Conservation (phyloP, 495 filamentous ascomycete species). For the Lophiotrema nucula region DNA sequence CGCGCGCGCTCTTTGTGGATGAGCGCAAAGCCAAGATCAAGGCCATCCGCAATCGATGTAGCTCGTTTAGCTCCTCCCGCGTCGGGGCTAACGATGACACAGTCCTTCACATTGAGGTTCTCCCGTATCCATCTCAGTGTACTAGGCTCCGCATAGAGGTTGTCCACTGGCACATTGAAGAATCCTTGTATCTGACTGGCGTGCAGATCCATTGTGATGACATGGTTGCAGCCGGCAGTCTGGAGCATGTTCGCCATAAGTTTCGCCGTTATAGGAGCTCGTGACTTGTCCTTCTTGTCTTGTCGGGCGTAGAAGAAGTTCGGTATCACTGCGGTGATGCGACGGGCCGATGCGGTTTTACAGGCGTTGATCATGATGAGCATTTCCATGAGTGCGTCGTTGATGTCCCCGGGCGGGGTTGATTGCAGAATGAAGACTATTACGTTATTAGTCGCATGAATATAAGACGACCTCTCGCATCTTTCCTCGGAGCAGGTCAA, state of each 20-base stretch:
- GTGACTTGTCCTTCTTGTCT: slow-evolving; percentile 97
- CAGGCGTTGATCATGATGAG: slow-evolving; percentile 99
- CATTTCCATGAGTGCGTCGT: slow-evolving; percentile 97
- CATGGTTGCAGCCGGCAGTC: slow-evolving; percentile 71
- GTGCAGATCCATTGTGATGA: slow-evolving; percentile 59
- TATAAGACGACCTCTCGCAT: too few relatives aligned
- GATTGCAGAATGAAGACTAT: slow-evolving; percentile 98
- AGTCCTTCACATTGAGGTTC: slow-evolving; percentile 76
- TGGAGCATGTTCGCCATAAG: slow-evolving; percentile 98
- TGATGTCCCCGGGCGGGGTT: slow-evolving; percentile 92
- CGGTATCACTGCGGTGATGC: slow-evolving; percentile 89
- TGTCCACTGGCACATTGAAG: slow-evolving; percentile 97
- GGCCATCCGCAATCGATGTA: slow-evolving; percentile 91
- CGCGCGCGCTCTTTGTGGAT: slow-evolving; percentile 97
- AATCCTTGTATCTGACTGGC: slow-evolving; percentile 84
- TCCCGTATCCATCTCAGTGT: slow-evolving; percentile 88
- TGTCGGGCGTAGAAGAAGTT: slow-evolving; percentile 99
- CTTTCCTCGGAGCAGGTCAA: too few relatives aligned
- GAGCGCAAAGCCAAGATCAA: slow-evolving; percentile 93
- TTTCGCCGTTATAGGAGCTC: slow-evolving; percentile 88
- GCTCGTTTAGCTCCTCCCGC: slow-evolving; percentile 95
- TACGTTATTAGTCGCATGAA: too few relatives aligned
- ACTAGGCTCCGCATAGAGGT: slow-evolving; percentile 93
- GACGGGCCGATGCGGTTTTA: slow-evolving; percentile 90
- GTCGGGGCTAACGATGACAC: slow-evolving; percentile 94